phyloP scores from a whole-genome alignment of 805 yeast genomes.

The Nakazawaea pomicola region DNA sequence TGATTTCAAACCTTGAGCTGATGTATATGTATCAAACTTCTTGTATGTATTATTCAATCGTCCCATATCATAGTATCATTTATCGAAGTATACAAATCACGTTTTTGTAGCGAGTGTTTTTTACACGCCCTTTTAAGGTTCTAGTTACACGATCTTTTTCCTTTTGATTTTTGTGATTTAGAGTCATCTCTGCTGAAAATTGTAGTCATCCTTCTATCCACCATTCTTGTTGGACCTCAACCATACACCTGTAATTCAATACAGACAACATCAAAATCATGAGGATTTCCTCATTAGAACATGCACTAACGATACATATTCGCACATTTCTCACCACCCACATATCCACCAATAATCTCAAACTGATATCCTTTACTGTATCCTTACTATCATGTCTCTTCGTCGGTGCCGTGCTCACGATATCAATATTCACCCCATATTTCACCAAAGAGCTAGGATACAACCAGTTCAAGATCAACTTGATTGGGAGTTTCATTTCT shows the following conservation, averaged over 20 bases:
- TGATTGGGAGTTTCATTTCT: constrained; percentile 68
- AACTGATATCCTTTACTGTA: constrained; percentile 46
- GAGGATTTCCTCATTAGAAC: constrained; percentile 31
- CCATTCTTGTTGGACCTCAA: too few relatives aligned
- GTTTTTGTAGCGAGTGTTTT: too few relatives aligned
- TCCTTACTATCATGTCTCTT: constrained; percentile 63
- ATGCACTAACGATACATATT: constrained; percentile 37
- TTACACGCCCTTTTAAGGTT: too few relatives aligned
- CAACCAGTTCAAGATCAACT: constrained; percentile 59
- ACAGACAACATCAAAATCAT: too few relatives aligned
- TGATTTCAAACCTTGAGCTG: constrained; percentile 22
- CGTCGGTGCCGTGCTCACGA: constrained; percentile 78
- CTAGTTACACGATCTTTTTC: too few relatives aligned
- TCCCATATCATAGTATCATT: too few relatives aligned
- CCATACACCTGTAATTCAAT: too few relatives aligned
- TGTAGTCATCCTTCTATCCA: too few relatives aligned
- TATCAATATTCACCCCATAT: constrained; percentile 73
- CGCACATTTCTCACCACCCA: constrained; percentile 36
- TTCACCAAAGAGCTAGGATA: constrained; percentile 57
- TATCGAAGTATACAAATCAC: too few relatives aligned
- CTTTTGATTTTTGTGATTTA: too few relatives aligned
- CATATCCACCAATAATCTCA: constrained; percentile 37
- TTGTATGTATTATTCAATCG: too few relatives aligned
- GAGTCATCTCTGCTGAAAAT: too few relatives aligned
- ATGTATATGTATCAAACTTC: background rate